Evolutionary conservation across 164 flowering plant species (phyloP), one percentile per base, ranked within the genome.

Genomic region (Protea cynaroides): DNA sequence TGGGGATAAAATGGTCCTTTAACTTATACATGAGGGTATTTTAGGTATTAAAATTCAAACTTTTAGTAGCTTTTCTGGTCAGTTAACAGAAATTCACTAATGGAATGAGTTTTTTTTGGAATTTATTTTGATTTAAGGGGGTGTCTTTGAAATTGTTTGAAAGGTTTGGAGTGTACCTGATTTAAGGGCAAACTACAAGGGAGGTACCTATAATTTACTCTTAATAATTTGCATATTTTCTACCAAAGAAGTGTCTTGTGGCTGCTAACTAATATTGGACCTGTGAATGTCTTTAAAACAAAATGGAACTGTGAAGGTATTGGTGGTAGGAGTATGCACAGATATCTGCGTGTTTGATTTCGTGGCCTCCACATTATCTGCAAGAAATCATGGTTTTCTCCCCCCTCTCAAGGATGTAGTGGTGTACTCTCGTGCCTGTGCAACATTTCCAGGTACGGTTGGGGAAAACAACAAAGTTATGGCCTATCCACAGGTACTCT

Each of bases 261-360:
- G 3, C 17, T 49, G 67, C 24, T 59, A 47, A 62, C 54, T 68
- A 29, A 40, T 38, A 46, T 18, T 67, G 23, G 21, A 25, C 50
- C 25, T 66, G 68, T 84, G 74, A 34, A 91, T 97, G 67, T 94
- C n/a, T n/a, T n/a, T n/a, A n/a, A n/a, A n/a, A n/a, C n/a, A n/a
- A n/a, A n/a, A n/a, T 67, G 23, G 21, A 25, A 49, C 25, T 66
- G 68, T 84, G 74, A 34, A 91, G 98, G 67, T 94, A 60, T 63
- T 94, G 84, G 98, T 89, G 52, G 78, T 86, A 22, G 97, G 97
- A 44, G 86, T 94, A 72, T 94, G 98, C 83, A 94, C 97, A 14
- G 97, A 94, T 66, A 79, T 94, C 52, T 94, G 97, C 56, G 90
- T 91, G 44, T 78, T 94, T 4, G 98, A 91, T 78, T 89, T 94